A percentile compares a stretch with the other conserved stretches of the same genome.
These are phyloP conservation scores for Populus hybrid DNA, from an alignment of 441 rosid species.

Conservation along the genomic window DNA sequence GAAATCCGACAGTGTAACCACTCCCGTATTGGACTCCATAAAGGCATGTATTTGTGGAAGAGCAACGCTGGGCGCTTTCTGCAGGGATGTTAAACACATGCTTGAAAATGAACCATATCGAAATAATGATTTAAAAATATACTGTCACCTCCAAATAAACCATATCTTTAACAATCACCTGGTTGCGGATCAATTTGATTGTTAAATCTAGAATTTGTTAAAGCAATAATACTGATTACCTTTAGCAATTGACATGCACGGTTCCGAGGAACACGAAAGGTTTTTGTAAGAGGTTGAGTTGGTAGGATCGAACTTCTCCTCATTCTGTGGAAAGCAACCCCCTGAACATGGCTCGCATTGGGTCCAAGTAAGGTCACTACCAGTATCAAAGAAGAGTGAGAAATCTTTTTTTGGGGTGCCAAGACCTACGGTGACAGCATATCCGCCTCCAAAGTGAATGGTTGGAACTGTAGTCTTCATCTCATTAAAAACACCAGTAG, in stretches of 20 bases:
- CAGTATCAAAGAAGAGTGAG: neutral
- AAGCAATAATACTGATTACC: neutral
- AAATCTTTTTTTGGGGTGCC: neutral
- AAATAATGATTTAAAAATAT: no score
- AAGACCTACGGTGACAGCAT: neutral
- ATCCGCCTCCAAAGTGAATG: neutral
- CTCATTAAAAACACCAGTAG: neutral
- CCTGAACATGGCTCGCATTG: neutral
- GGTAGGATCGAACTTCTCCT: neutral
- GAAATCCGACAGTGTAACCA: conserved; percentile 52
- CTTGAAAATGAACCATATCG: neutral
- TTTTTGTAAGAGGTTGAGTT: neutral
- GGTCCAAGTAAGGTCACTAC: neutral
- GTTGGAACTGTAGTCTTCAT: neutral
- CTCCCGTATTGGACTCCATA: conserved; percentile 81
- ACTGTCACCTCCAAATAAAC: no score
- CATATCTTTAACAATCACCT: neutral
- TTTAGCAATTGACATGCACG: neutral
- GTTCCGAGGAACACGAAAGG: neutral
- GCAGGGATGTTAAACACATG: neutral
- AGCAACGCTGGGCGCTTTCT: conserved; percentile 47
- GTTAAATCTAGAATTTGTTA: neutral
- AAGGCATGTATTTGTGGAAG: conserved; percentile 47
- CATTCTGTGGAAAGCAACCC: neutral
- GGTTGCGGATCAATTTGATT: neutral